These are phyloP conservation scores for Ilex aquifolium DNA, from an alignment of 257 asterid genomes.

Conservation along the genomic window DNA sequence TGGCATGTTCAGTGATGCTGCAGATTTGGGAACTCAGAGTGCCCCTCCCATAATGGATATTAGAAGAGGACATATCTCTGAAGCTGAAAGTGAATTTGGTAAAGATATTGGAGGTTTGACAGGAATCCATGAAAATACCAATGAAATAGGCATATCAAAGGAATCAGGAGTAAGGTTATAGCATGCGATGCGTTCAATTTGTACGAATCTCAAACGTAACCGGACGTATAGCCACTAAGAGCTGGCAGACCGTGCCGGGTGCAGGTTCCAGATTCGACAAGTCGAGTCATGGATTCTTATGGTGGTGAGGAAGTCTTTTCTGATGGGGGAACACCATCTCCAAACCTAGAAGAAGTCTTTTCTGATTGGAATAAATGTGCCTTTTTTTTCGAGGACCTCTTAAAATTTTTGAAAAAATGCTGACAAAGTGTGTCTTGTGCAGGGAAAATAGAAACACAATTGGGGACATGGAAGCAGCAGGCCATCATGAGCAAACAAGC, in stretches of 20 bases:
- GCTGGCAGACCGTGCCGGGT: no score
- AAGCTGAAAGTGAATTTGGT: conserved; percentile 20
- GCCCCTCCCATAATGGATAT: conserved; percentile 88
- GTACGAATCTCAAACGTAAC: no score
- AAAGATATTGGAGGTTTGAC: conserved; percentile 8
- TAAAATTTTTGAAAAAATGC: background rate
- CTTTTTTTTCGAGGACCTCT: background rate
- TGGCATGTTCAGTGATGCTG: conserved; percentile 41
- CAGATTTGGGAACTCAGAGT: conserved; percentile 79
- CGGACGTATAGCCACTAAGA: no score
- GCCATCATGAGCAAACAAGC: conserved; percentile 24
- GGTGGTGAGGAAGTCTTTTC: conserved; percentile 20
- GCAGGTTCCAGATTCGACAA: no score
- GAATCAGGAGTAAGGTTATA: conserved; percentile 14
- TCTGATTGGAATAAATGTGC: background rate
- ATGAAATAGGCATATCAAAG: conserved; percentile 7
- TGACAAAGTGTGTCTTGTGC: conserved; percentile 18
- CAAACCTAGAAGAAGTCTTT: background rate
- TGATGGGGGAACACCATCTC: conserved; percentile 20
- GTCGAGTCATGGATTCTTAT: background rate
- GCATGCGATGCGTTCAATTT: no score
- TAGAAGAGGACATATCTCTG: conserved; percentile 34
- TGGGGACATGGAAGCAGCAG: conserved; percentile 34
- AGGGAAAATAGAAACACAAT: conserved; percentile 47
- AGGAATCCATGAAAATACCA: no score